Evolutionary conservation across 305 asterid genomes (phyloP), one percentile per base, ranked within the genome.

Genomic region (Plantago coronopus): DNA sequence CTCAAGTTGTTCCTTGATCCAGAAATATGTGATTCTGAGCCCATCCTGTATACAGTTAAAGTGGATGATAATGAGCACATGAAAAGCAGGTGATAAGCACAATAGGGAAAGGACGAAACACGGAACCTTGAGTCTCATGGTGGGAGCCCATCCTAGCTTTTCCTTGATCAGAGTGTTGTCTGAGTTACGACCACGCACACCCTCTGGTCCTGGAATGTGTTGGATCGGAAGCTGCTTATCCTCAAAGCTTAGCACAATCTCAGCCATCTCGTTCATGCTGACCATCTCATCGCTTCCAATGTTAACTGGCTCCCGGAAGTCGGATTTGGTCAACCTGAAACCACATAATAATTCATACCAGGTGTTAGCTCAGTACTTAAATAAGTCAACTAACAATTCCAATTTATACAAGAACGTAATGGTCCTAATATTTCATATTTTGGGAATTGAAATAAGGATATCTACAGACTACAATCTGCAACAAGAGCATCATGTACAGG

Each of bases 241-340:
- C 70, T 87, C 97, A 60, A 90, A 85, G 83, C 96, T 76, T 23
- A 79, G 82, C 47, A 90, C 88, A 20, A 90, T 90, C 82, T 85
- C 97, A 22, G 96, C 94, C 97, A 90, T 90, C 79, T 83, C 97
- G 34, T 89, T 89, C 97, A 89, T 89, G 87, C 97, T 89, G 10
- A 89, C 97, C 96, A 85, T 85, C 79, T 90, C 97, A 66, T 90
- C 96, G 29, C 97, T 90, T 50, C 97, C 97, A 31, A 89, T 87
- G 54, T 89, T 90, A 21, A 90, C 97, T 3, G 97, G 97, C 74
- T 87, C 97, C 22, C 95, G 80, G 70, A 89, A 89, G 70, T 89
- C 97, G 0, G 97, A 89, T 61, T 87, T 89, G 6, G 97, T 89
- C 77, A 87, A 75, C 67, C 97, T 87, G 69, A 27, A 46, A n/a